phyloP scores from a whole-genome alignment of 1,139 yeast species.

The Wickerhamiella pararugosa region DNA sequence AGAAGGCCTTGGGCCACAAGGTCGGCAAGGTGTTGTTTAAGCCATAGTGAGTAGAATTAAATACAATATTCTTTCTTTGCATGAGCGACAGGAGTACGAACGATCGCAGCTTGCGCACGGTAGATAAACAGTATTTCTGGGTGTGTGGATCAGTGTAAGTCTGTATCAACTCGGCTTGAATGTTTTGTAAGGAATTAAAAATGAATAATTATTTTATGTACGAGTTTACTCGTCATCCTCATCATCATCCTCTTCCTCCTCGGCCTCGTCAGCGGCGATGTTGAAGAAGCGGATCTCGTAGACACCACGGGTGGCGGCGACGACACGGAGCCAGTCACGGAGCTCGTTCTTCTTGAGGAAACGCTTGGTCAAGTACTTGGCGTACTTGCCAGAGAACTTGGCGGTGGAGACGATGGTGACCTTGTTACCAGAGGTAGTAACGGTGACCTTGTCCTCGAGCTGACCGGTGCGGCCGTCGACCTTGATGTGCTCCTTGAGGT shows the following conservation, averaged over 20 bases:
- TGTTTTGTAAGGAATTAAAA: too few species aligned
- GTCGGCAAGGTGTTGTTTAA: conserved; percentile 4
- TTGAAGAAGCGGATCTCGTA: conserved; percentile 99
- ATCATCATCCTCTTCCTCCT: conserved; percentile 44
- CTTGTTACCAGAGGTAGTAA: conserved; percentile 71
- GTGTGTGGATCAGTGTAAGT: too few species aligned
- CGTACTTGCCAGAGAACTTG: conserved; percentile 99
- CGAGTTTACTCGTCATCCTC: conserved; percentile 42
- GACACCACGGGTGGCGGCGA: conserved; percentile 87
- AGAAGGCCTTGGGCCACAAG: background rate
- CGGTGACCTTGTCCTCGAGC: conserved; percentile 90
- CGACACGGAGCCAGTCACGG: conserved; percentile 98
- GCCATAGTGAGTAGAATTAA: background rate
- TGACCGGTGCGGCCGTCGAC: conserved; percentile 93
- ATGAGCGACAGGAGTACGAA: too few species aligned
- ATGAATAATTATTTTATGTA: too few species aligned
- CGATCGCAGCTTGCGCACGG: too few species aligned
- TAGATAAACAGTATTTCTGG: too few species aligned
- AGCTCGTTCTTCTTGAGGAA: conserved; percentile 99
- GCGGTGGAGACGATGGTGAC: conserved; percentile 77
- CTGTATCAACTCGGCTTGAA: too few species aligned
- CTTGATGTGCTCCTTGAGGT: conserved; percentile 98
- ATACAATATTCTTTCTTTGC: too few species aligned
- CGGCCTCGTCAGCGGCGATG: conserved; percentile 94
- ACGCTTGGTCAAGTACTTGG: conserved; percentile 98